These are phyloP conservation scores for Panellus pusillus DNA, from an alignment of 768 basidiomycete genomes.

Conservation along the genomic window DNA sequence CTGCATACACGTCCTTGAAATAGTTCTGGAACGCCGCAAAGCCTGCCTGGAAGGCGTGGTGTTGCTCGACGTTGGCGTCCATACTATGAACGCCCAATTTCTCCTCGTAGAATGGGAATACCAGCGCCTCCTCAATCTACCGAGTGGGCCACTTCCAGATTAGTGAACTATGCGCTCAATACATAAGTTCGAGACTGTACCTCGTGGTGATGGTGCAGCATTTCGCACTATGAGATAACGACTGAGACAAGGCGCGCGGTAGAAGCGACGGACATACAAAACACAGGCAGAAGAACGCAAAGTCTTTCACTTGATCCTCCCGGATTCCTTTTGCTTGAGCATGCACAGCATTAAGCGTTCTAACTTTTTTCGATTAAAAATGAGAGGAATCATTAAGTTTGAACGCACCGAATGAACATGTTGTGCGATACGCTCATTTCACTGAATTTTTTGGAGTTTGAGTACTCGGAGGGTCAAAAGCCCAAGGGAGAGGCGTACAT, in stretches of 20 bases:
- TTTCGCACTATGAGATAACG: slow-evolving; percentile 17
- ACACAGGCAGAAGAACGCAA: slow-evolving; percentile 28
- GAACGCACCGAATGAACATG: slow-evolving; percentile 27
- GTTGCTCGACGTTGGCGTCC: slow-evolving; percentile 28
- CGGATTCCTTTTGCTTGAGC: slow-evolving; percentile 25
- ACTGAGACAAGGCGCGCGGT: not conserved
- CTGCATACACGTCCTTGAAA: slow-evolving; percentile 57
- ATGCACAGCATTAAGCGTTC: slow-evolving; percentile 26
- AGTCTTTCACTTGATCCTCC: slow-evolving; percentile 26
- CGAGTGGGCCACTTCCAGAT: too few relatives aligned
- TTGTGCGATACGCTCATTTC: slow-evolving; percentile 33
- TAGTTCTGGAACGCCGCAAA: slow-evolving; percentile 26
- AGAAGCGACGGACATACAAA: slow-evolving; percentile 20
- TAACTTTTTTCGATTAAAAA: too few relatives aligned
- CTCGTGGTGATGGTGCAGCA: slow-evolving; percentile 32
- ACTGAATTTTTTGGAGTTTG: slow-evolving; percentile 17
- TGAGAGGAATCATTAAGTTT: too few relatives aligned
- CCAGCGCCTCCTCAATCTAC: slow-evolving; percentile 27
- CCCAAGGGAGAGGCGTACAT: slow-evolving; percentile 21
- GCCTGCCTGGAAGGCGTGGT: slow-evolving; percentile 27
- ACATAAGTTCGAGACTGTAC: too few relatives aligned
- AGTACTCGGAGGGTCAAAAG: too few relatives aligned
- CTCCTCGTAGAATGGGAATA: slow-evolving; percentile 28
- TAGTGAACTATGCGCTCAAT: too few relatives aligned
- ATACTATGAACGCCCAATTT: slow-evolving; percentile 28